Conservation (phyloP, 2,329 filamentous ascomycete genomes). For the Fusarium algeriense region DNA sequence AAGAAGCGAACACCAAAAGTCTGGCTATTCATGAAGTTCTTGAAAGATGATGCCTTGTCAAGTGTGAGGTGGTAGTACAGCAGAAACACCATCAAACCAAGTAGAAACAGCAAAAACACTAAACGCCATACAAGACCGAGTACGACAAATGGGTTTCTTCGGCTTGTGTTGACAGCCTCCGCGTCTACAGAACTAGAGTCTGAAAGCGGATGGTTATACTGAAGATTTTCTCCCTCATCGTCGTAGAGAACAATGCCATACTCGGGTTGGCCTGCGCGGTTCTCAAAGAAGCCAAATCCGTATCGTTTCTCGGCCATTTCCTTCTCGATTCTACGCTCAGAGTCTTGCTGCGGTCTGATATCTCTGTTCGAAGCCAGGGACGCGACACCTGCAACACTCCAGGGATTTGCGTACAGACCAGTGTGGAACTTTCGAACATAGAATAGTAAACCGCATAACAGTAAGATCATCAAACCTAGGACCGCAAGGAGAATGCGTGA, state of each 20-base stretch:
- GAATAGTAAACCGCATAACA: conserved; percentile 37
- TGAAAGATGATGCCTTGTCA: conserved; percentile 49
- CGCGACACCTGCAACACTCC: conserved; percentile 47
- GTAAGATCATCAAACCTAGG: conserved; percentile 33
- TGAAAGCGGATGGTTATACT: neutral
- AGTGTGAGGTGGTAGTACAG: conserved; percentile 56
- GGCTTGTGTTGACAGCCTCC: neutral
- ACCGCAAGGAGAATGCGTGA: conserved; percentile 39
- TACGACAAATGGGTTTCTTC: conserved; percentile 52
- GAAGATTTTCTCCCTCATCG: conserved; percentile 30
- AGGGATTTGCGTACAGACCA: conserved; percentile 50
- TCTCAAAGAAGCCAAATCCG: conserved; percentile 45
- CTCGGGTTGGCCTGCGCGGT: conserved; percentile 34
- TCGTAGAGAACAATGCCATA: conserved; percentile 46
- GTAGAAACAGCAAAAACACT: conserved; percentile 51
- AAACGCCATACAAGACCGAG: conserved; percentile 54
- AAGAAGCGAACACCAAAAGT: conserved; percentile 60
- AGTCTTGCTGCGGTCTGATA: conserved; percentile 34
- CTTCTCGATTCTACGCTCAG: conserved; percentile 41
- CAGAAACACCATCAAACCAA: conserved; percentile 54
- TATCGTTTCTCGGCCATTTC: conserved; percentile 46
- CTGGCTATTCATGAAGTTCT: conserved; percentile 56
- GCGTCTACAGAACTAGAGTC: conserved; percentile 42
- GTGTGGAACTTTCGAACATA: conserved; percentile 43
- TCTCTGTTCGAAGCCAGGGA: conserved; percentile 44